Percentiles rank a stretch among this genome's conserved stretches.
These are phyloP conservation scores for Chaetomidium leptoderma DNA, from an alignment of 495 filamentous ascomycete genomes.

Conservation along the genomic window DNA sequence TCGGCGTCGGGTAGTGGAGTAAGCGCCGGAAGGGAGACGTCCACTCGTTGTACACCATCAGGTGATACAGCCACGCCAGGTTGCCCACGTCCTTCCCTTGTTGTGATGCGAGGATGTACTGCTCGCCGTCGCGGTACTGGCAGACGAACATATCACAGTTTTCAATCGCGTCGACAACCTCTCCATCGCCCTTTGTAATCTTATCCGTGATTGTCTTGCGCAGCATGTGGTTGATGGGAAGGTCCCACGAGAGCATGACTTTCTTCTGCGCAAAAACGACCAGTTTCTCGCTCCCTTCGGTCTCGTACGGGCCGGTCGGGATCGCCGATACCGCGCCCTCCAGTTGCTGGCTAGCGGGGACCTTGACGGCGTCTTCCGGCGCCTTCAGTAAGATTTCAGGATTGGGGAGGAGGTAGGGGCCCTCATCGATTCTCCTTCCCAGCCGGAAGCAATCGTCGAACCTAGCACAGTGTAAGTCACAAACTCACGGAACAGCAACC, in stretches of 20 bases:
- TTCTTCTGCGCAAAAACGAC: constrained; percentile 64
- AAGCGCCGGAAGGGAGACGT: constrained; percentile 74
- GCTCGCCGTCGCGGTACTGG: constrained; percentile 73
- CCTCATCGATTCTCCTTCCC: constrained; percentile 79
- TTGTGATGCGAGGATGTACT: constrained; percentile 73
- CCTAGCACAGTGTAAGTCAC: constrained; percentile 43
- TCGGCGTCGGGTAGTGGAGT: constrained; percentile 83
- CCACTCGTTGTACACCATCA: constrained; percentile 85
- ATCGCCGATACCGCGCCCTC: constrained; percentile 67
- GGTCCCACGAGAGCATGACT: constrained; percentile 65
- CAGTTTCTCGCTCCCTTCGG: constrained; percentile 34
- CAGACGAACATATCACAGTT: constrained; percentile 79
- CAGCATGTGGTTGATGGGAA: constrained; percentile 62
- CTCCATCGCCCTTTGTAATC: constrained; percentile 63
- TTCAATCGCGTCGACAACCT: constrained; percentile 60
- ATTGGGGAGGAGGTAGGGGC: constrained; percentile 81
- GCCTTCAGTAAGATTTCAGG: constrained; percentile 66
- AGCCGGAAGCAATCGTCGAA: constrained; percentile 96
- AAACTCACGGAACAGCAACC: background rate
- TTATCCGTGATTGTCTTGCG: constrained; percentile 63
- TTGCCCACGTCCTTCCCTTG: constrained; percentile 80
- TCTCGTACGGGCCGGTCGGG: constrained; percentile 46
- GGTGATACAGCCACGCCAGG: constrained; percentile 85
- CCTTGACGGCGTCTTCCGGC: constrained; percentile 51
- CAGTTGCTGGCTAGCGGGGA: constrained; percentile 56